These are phyloP conservation scores for Avicennia marina DNA, from an alignment of 257 asterid species.

Conservation along the genomic window DNA sequence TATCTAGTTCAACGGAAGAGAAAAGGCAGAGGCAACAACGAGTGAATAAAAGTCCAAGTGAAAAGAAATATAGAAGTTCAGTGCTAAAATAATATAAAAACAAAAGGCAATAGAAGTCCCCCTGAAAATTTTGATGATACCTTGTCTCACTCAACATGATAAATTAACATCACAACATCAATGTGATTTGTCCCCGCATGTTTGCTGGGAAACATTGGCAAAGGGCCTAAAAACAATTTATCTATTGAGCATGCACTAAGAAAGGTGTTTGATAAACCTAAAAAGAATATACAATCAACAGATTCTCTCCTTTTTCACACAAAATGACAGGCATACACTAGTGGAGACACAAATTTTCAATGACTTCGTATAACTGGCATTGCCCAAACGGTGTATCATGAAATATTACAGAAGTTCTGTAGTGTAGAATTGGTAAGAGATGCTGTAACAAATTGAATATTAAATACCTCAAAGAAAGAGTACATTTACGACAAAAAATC, in stretches of 20 bases:
- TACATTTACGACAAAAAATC: slow-evolving; percentile 24
- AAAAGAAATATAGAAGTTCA: slow-evolving; percentile 14
- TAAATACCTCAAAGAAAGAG: slow-evolving; percentile 19
- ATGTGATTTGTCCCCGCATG: slow-evolving; percentile 60
- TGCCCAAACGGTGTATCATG: slow-evolving; percentile 22
- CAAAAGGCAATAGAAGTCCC: slow-evolving; percentile 27
- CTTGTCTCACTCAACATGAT: slow-evolving; percentile 60
- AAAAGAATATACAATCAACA: slow-evolving; percentile 11
- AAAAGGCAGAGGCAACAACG: slow-evolving; percentile 33
- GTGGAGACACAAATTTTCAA: slow-evolving; percentile 12
- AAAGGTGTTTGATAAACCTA: slow-evolving; percentile 15
- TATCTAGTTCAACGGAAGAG: slow-evolving; percentile 49
- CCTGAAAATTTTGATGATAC: slow-evolving; percentile 54
- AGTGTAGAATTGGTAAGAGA: slow-evolving; percentile 23
- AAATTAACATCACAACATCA: slow-evolving; percentile 67
- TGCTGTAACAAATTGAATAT: slow-evolving; percentile 19
- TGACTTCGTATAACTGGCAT: slow-evolving; percentile 12
- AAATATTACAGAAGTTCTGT: slow-evolving; percentile 27
- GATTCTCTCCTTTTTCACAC: slow-evolving; percentile 10
- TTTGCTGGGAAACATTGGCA: slow-evolving; percentile 46
- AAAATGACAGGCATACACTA: slow-evolving; percentile 10
- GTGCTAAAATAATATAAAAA: slow-evolving; percentile 18
- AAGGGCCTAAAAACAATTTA: slow-evolving; percentile 38
- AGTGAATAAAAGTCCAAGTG: slow-evolving; percentile 34
- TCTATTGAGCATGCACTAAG: slow-evolving; percentile 32